Base-by-base conservation (phyloP, 163 green algal species). In the Volvox carteri region DNA sequence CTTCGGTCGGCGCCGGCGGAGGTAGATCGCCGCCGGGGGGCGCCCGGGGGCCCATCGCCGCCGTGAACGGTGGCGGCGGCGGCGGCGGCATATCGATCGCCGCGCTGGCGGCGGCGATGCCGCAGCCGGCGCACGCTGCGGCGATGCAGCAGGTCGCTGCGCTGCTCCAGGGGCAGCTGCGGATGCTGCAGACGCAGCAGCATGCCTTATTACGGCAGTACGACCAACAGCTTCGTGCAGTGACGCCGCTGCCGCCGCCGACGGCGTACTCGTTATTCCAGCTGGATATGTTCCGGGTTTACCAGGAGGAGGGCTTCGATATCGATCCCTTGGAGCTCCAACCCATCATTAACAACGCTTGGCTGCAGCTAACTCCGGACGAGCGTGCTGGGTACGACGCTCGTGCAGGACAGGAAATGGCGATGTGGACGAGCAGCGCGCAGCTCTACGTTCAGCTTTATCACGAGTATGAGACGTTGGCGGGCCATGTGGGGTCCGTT, bases 291-390 rank as follows among this genome's bases (percentile, higher is more conserved):
- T 62, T 83, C 6, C 70, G 70, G 8, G 84, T 89, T 25, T 89
- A 89, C 54, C 84, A 89, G 84, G 84, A 89, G 84, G 86, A 90
- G 76, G 74, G 62, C 4, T 76, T 87, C 23, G 46, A 68, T 18
- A 91, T 91, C 4, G 86, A 88, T 28, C 65, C 65, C 9, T 50
- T 18, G 9, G 77, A 91, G 50, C 50, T 91, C 2, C 42, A 68
- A 19, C 77, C 77, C 77, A 87, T 91, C 65, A 87, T 91, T 37
- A 28, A 56, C 52, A 87, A 74, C 78, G 86, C 86, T 16, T 91
- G 86, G 86, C 39, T 78, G 33, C 78, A 87, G 39, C 86, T 91
- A 11, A 87, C 77, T 50, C 19, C 86, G 19, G 86, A 91, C 5
- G 86, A 91, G 67, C 86, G 86, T 16, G n/a, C 58, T 5, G 70